Evolutionary conservation across 371 early-diverging fungal species (phyloP), one percentile per base, ranked within the genome.

Genomic region (Fennellomyces sp.): DNA sequence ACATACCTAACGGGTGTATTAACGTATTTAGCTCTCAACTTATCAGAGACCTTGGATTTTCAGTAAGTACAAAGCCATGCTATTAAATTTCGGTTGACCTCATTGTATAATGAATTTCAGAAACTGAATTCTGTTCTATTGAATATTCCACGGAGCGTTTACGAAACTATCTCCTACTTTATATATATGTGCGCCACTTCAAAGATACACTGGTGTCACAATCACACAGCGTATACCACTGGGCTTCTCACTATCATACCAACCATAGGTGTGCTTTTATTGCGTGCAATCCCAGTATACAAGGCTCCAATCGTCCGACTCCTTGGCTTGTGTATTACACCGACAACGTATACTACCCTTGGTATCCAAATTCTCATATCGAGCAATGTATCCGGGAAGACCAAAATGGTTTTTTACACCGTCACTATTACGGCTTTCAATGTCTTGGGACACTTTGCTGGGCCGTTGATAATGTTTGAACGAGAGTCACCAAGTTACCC

Each of bases 1-100:
- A 33, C 28, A 4, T 52, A 1, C 33, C 52, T 2, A 52, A 52
- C 23, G 33, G 35, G 2, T 11, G 12, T 19, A 52, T 52, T 15
- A 19, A n/a, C 1, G 23, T 19, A 21, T 52, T 52, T 17, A 29
- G 52, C 31, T 52, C 52, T 15, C 52, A 52, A n/a, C 30, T 52
- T 31, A 31, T 52, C 12, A 29, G 19, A n/a, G 52, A 52, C 21
- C 30, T 52, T 29, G 52, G 52, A 15, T 52, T 52, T 33, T 52
- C 33, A 17, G 52, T 52, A 52, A 11, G 12, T 52, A 41, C 6
- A 6, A 41, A 41, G 41, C 8, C 12, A 41, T n/a, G 41, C 41
- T 10, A 15, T 41, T 1, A n/a, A n/a, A 15, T 1, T 5, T 17
- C 12, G 1, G 19, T n/a, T 6, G n/a, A 3, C 6, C 8, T n/a